Conservation (phyloP, 768 basidiomycete species). For the Lentinula sp. region DNA sequence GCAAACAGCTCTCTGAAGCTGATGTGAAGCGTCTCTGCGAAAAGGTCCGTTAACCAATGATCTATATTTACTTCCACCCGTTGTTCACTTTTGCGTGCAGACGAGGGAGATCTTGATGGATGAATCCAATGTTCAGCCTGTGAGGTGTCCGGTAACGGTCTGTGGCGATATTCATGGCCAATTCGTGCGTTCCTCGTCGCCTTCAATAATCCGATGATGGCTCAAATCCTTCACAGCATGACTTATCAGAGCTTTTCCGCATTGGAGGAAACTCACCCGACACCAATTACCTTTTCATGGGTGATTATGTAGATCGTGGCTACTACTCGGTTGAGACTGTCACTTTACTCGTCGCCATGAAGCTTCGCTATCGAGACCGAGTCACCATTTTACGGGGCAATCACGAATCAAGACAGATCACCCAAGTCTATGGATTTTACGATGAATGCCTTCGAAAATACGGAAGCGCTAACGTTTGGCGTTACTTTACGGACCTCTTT, state of each 20-base stretch:
- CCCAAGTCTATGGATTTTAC: constrained; percentile 99
- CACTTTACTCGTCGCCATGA: constrained; percentile 92
- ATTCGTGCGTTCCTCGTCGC: constrained; percentile 70
- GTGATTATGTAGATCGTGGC: constrained; percentile 98
- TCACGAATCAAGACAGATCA: constrained; percentile 99
- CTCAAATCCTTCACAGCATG: constrained; percentile 60
- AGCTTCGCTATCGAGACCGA: constrained; percentile 95
- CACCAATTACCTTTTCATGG: constrained; percentile 99
- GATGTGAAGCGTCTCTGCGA: constrained; percentile 99
- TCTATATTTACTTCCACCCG: constrained; percentile 8
- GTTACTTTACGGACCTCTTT: constrained; percentile 97
- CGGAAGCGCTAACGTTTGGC: constrained; percentile 99
- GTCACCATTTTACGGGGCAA: constrained; percentile 98
- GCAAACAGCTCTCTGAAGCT: constrained; percentile 91
- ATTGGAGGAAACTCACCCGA: constrained; percentile 98
- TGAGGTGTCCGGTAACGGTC: constrained; percentile 97
- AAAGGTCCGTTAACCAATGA: constrained; percentile 61
- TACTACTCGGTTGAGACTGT: constrained; percentile 99
- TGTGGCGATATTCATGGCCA: constrained; percentile 99
- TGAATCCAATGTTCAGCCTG: constrained; percentile 98
- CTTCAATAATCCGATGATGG: constrained; percentile 5
- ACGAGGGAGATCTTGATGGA: constrained; percentile 98
- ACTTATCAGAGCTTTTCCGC: constrained; percentile 96
- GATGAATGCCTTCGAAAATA: constrained; percentile 99
- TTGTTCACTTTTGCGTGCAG: constrained; percentile 33